Percentiles rank a stretch among this genome's conserved stretches.
phyloP scores from a whole-genome alignment of 2,329 filamentous ascomycete genomes.

The Cladosporium sp. region DNA sequence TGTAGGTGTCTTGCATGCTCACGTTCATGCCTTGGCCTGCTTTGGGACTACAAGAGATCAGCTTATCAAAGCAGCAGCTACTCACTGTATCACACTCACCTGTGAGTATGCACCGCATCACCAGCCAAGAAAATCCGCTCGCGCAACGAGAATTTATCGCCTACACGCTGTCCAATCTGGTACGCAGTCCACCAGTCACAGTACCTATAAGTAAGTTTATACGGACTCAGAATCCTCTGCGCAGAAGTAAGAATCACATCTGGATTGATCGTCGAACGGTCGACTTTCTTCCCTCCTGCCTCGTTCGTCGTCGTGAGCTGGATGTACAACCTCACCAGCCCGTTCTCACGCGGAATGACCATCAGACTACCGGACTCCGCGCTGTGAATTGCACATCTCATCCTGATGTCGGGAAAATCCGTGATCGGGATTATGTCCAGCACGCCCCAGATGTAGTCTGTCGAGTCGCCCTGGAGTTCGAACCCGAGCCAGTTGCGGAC shows the following conservation, averaged over 20 bases:
- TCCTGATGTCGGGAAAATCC: constrained; percentile 66
- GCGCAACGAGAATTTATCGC: background rate
- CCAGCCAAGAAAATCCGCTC: background rate
- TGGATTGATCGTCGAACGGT: constrained; percentile 68
- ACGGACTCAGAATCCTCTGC: constrained; percentile 63
- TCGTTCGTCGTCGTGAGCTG: constrained; percentile 39
- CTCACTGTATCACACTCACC: no score
- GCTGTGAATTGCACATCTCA: constrained; percentile 75
- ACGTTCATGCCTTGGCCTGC: constrained; percentile 51
- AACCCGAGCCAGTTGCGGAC: background rate
- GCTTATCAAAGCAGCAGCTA: no score
- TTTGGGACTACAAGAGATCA: background rate
- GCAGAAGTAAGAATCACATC: constrained; percentile 59
- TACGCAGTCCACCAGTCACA: background rate
- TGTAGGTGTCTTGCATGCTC: constrained; percentile 19
- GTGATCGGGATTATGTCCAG: constrained; percentile 32
- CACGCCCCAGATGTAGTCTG: constrained; percentile 35
- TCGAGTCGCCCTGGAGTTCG: constrained; percentile 12
- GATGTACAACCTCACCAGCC: constrained; percentile 31
- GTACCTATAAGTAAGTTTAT: constrained; percentile 33
- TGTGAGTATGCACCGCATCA: background rate
- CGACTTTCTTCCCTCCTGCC: constrained; percentile 54
- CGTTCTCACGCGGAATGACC: constrained; percentile 68
- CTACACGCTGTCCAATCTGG: background rate
- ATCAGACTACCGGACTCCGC: constrained; percentile 67